phyloP scores from a whole-genome alignment of 129 eudicot genomes.

The Flaveria bidentis region DNA sequence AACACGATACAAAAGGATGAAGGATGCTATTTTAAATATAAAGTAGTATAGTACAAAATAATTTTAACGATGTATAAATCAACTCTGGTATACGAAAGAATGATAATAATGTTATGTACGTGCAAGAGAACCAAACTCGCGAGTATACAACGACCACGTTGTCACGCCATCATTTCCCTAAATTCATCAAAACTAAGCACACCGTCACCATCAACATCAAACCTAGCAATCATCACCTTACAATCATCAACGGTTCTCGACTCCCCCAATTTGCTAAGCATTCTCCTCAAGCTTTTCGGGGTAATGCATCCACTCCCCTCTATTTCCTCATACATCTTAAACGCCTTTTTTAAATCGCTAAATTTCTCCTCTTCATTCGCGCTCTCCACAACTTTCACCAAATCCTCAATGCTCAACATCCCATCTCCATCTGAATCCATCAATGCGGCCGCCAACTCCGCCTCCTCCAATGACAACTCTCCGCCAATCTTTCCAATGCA shows the following conservation, averaged over 20 bases:
- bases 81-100: no score
- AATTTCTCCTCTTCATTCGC: conserved; percentile 48
- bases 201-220: conserved; percentile 6
- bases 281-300: conserved; percentile 29
- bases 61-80: no score
- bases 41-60: no score
- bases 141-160: no score
- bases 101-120: no score
- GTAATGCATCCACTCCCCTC: conserved; percentile 51
- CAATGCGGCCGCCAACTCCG: not conserved
- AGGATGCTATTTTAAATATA: no score
- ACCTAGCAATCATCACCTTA: conserved; percentile 10
- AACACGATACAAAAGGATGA: no score
- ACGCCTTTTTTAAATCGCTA: conserved; percentile 44
- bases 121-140: no score
- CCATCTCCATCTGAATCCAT: conserved; percentile 15
- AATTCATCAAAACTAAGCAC: conserved; percentile 1
- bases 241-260: conserved; percentile 13
- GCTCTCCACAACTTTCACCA: conserved; percentile 38
- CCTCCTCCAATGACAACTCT: conserved; percentile 1
- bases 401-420: conserved; percentile 25
- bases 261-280: conserved; percentile 23
- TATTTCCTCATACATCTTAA: conserved; percentile 46
- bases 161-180: not conserved
- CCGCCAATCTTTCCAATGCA: not conserved